These are phyloP conservation scores for Pichia paraexigua DNA, from an alignment of 805 yeast species.

Conservation along the genomic window DNA sequence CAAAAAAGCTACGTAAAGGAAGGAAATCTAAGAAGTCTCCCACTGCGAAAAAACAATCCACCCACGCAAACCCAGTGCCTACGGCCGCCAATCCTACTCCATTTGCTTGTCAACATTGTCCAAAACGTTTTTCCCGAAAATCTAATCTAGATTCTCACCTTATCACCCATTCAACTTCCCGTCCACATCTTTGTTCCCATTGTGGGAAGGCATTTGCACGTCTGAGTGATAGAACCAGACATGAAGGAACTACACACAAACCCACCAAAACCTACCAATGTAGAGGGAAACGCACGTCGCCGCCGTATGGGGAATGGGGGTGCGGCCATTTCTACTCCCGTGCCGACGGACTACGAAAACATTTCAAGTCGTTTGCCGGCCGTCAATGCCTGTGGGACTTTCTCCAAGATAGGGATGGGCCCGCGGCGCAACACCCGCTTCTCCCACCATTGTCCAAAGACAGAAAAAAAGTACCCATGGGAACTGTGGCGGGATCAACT, in stretches of 20 bases:
- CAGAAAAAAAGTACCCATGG: not conserved
- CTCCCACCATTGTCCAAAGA: not conserved
- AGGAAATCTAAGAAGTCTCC: not conserved
- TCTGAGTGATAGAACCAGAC: constrained; percentile 6
- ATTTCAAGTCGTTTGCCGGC: constrained; percentile 8
- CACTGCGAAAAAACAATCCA: not conserved
- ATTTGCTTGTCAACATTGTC: constrained; percentile 4
- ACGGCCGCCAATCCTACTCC: not conserved
- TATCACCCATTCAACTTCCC: constrained; percentile 3
- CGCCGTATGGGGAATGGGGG: constrained; percentile 7
- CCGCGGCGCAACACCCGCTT: not conserved
- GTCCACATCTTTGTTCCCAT: constrained; percentile 4
- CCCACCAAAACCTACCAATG: constrained; percentile 6
- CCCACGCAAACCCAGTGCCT: not conserved
- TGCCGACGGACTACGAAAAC: constrained; percentile 10
- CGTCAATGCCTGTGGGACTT: constrained; percentile 5
- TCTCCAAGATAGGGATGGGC: constrained; percentile 1
- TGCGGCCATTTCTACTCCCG: constrained; percentile 9
- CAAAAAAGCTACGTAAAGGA: not conserved
- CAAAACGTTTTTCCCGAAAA: constrained; percentile 5
- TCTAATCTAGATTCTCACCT: constrained; percentile 10
- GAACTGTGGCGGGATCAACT: not conserved
- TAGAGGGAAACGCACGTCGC: not conserved
- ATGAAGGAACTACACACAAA: constrained; percentile 6
- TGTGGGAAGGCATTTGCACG: constrained; percentile 10